phyloP scores from a whole-genome alignment of 257 asterid genomes.

The Lithospermum erythrorhizon region DNA sequence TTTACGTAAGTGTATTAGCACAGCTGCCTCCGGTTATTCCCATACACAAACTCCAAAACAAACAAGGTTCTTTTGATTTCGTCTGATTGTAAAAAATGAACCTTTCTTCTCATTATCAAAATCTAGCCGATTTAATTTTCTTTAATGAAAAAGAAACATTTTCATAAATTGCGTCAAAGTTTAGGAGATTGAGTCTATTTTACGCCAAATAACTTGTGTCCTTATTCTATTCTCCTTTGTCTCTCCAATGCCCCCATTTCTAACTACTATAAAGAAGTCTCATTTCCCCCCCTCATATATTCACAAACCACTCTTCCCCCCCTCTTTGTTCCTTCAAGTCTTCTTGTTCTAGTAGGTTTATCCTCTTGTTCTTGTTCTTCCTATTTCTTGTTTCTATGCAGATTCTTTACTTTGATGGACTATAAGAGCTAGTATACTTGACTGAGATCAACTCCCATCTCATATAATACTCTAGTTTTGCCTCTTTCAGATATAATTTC shows the following conservation, averaged over 20 bases:
- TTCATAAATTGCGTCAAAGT: background rate
- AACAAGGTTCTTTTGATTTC: constrained; percentile 1
- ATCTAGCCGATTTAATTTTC: no score
- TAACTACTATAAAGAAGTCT: background rate
- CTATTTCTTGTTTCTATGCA: background rate
- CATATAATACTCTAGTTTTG: background rate
- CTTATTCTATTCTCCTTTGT: constrained; percentile 1
- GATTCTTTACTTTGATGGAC: constrained; percentile 1
- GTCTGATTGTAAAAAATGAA: background rate
- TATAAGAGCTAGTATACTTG: background rate
- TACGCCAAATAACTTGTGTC: background rate
- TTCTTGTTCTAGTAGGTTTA: constrained; percentile 1
- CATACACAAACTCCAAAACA: background rate
- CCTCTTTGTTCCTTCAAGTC: background rate
- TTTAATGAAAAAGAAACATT: no score
- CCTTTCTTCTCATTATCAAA: background rate
- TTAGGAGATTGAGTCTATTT: constrained; percentile 1
- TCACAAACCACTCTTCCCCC: background rate
- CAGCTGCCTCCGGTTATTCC: background rate
- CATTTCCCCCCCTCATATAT: background rate
- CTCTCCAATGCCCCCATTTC: background rate
- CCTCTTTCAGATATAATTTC: background rate
- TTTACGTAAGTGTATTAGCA: background rate
- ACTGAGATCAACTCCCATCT: background rate
- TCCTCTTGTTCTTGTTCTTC: constrained; percentile 2